Percentiles rank a stretch among this genome's conserved stretches.
Evolutionary conservation across 164 flowering plant genomes (phyloP).

Genomic region (Piper longum): DNA sequence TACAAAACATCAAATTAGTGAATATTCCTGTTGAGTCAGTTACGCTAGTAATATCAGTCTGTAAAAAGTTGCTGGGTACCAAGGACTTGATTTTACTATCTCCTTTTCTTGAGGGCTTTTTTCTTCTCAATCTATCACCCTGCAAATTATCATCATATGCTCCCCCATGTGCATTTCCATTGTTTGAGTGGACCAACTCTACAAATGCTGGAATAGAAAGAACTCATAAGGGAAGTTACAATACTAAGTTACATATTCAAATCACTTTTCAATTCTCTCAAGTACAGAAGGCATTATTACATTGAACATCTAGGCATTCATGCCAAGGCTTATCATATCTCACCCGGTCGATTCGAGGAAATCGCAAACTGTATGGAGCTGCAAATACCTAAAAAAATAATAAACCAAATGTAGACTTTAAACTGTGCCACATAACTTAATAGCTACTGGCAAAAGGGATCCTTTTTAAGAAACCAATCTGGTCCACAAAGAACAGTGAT

Average conservation of each 20-base stretch:
- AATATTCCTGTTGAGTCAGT: slow-evolving; percentile 57
- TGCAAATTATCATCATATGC: slow-evolving; percentile 22
- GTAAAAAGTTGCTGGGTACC: slow-evolving; percentile 77
- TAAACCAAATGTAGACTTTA: neutral
- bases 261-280: too few relatives aligned
- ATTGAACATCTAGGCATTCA: slow-evolving; percentile 92
- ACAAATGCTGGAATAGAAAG: slow-evolving; percentile 46
- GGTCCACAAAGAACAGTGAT: too few relatives aligned
- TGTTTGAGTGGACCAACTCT: slow-evolving; percentile 73
- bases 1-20: slow-evolving; percentile 78
- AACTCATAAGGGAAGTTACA: neutral
- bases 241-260: neutral
- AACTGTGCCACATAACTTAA: neutral
- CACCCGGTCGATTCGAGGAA: slow-evolving; percentile 89
- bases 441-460: neutral
- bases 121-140: slow-evolving; percentile 25
- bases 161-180: slow-evolving; percentile 70
- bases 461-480: too few relatives aligned
- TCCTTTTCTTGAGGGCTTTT: slow-evolving; percentile 32
- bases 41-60: slow-evolving; percentile 61
- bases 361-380: slow-evolving; percentile 89
- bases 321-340: slow-evolving; percentile 98
- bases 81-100: slow-evolving; percentile 34
- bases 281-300: slow-evolving; percentile 26
- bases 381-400: slow-evolving; percentile 56